Base-by-base conservation (phyloP, 495 filamentous ascomycete species). In the Xylaria intraflava region DNA sequence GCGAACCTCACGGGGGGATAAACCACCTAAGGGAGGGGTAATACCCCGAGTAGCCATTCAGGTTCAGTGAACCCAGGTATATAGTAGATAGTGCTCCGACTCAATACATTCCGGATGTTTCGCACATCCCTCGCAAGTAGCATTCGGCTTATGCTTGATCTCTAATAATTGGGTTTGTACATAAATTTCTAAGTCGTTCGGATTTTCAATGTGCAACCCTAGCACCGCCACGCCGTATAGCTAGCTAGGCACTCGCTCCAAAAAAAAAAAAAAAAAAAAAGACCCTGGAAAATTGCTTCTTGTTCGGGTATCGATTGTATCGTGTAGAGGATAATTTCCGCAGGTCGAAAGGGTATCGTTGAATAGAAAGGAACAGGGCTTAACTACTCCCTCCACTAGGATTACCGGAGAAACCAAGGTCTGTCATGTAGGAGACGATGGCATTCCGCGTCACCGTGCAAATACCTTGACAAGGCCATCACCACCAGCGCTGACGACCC, bases 401-500 rank as follows among this genome's bases (percentile, higher is more conserved):
- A 17, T 38, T 19, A 38, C 35, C 35, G 5, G 35, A 38, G n/a
- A 14, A 38, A 17, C 35, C 35, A 38, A 5, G 17, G 16, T 17
- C 35, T 38, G 16, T n/a, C 35, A 38, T n/a, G 35, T 4, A 19
- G 14, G n/a, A n/a, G 16, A 17, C 16, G 35, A 38, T 16, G n/a
- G 4, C 17, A 4, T 9, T 38, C 35, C 35, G 16, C 11, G 17
- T 61, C 57, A 67, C 39, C 75, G 66, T 24, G 87, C 84, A 77
- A 95, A 96, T 50, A 97, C 93, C 75, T 96, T 98, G 40, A 95
- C 93, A 17, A 95, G 84, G 2, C 93, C 94, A 66, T 98, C 93
- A n/a, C 93, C 93, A 17, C 93, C 93, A 9, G 84, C 94, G 57
- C 87, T 89, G 53, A 98, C 89, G 33, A 97, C 91, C 86, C 90